Evolutionary conservation across 164 flowering plant genomes (phyloP), one percentile per base, ranked within the genome.

Genomic region (Stephania japonica): DNA sequence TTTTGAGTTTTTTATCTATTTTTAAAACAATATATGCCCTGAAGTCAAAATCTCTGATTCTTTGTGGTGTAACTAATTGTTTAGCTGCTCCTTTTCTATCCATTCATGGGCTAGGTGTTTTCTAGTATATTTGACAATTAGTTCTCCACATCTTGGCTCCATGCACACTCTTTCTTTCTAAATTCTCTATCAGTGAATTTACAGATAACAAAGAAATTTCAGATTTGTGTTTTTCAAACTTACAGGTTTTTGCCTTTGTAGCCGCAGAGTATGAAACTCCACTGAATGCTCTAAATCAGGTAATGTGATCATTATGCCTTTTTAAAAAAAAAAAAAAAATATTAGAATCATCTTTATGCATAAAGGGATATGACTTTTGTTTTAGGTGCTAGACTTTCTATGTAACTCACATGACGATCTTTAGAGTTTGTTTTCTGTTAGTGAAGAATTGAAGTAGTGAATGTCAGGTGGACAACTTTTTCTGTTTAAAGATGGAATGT

Each of bases 241-340:
- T 82, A 74, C 85, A 92, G 94, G 89, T 90, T 74, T 92, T 92
- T 80, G 89, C 86, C 23, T 92, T 92, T 77, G 47, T 92, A 68
- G 92, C 97, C 23, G 95, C 95, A 16, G 97, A 92, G 80, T 92
- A 92, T 82, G 89, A 84, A 81, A 90, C 97, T 64, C 83, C 86
- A 38, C 80, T 79, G 84, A 89, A 92, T 78, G 79, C 89, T 16
- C 73, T 92, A 76, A 92, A 92, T 80, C 97, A 92, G 92, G 97
- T 89, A 66, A 56, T 56, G 62, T n/a, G 5, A 56, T 56, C n/a
- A 32, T 32, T 32, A 32, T 32, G 38, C 38, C 3, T 32, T 32
- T 32, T 32, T 27, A 27, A 32, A 32, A n/a, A n/a, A n/a, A n/a
- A n/a, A n/a, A n/a, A n/a, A n/a, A n/a, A n/a, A n/a, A n/a, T n/a